Evolutionary conservation across 371 early-diverging fungal genomes (phyloP), one percentile per base, ranked within the genome.

Genomic region (Mortierella sp.): DNA sequence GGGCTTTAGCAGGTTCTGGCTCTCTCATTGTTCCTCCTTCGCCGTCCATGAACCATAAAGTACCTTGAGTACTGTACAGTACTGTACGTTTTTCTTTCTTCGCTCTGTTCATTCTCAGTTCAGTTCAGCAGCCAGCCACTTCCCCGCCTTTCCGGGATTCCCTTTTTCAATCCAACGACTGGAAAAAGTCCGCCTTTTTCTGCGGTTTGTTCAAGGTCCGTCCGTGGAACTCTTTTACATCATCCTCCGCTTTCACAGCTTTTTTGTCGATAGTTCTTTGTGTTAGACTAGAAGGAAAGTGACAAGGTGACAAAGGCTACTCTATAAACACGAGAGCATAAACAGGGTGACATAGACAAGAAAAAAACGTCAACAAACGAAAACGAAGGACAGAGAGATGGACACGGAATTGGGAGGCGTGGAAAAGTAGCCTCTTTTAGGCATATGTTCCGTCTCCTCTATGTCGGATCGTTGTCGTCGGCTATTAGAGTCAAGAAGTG

Each of bases 371-470:
- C 21, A 68, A 68, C 24, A 68, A 68, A 34, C 14, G 38, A 42
- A 38, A 42, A 16, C 13, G 19, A 16, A 16, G 31, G 28, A 28
- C 16, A 14, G 60, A 28, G 7, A 31, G 16, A 31, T n/a, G n/a
- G 57, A 26, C 9, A 9, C 11, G 5, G 19, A 28, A 14, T n/a
- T 24, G 6, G 2, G 9, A 34, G 31, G 65, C 65, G 65, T 65
- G 65, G 65, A 65, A 65, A 65, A 65, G 42, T 68, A 68, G 24
- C 42, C 68, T 42, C 68, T 68, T 68, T 68, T 68, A 68, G 68
- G 26, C 13, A 14, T 60, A 28, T 60, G 14, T 28, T 6, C 28
- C 13, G 28, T 26, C 28, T 26, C 13, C 13, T 26, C 58, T 14
- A 4, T 28, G 1, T 4, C 28, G 13, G 6, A 5, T 60, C 14